Conservation (phyloP, 2,329 filamentous ascomycete genomes). For the Xylariaceae sp. region DNA sequence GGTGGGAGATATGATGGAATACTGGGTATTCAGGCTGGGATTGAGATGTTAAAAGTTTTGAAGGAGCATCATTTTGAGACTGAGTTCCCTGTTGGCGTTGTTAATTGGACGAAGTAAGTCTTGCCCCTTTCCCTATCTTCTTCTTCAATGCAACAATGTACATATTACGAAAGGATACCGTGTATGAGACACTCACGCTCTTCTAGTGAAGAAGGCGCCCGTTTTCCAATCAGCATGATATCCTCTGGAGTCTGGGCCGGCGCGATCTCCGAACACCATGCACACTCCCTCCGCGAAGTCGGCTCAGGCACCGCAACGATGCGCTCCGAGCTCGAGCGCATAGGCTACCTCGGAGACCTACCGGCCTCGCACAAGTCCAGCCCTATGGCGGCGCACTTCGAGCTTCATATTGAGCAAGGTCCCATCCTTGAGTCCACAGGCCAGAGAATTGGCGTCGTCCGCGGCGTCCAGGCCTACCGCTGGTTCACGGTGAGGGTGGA, state of each 20-base stretch:
- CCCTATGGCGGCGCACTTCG: constrained; percentile 74
- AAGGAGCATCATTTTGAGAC: constrained; percentile 66
- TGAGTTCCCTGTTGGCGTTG: constrained; percentile 66
- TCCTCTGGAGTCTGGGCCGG: constrained; percentile 74
- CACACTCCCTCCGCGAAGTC: constrained; percentile 60
- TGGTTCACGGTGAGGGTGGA: constrained; percentile 67
- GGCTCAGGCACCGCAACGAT: constrained; percentile 57
- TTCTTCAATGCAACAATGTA: not conserved
- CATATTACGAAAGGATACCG: no score
- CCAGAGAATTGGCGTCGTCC: constrained; percentile 65
- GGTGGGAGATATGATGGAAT: constrained; percentile 75
- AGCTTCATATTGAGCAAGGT: constrained; percentile 82
- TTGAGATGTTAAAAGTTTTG: constrained; percentile 68
- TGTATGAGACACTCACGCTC: no score
- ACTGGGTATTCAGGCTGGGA: constrained; percentile 65
- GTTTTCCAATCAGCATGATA: constrained; percentile 73
- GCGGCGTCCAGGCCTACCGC: constrained; percentile 69
- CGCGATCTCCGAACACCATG: constrained; percentile 56
- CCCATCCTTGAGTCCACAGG: constrained; percentile 64
- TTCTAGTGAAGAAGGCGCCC: constrained; percentile 65
- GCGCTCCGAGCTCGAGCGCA: constrained; percentile 65
- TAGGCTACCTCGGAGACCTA: constrained; percentile 62
- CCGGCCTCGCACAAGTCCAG: constrained; percentile 54
- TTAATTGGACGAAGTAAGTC: constrained; percentile 68
- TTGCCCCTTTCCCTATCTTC: not conserved